Percentiles rank a stretch among this genome's conserved stretches.
phyloP scores from a whole-genome alignment of 164 flowering plant species.

The Cinnamomum chago region DNA sequence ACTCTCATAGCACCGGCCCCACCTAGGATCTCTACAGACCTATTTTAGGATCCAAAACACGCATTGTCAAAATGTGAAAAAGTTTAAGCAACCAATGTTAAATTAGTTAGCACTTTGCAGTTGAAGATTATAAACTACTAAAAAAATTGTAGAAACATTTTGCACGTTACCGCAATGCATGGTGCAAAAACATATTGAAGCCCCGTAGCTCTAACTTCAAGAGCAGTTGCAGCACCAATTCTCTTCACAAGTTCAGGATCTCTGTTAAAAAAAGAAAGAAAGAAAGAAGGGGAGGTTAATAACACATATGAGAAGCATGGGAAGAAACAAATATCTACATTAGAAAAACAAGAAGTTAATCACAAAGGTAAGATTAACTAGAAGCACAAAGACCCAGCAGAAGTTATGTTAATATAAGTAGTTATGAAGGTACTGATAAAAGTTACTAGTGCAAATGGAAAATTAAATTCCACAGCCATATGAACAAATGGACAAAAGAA shows the following conservation, averaged over 20 bases:
- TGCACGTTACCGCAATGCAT: conserved; percentile 44
- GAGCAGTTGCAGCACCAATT: conserved; percentile 61
- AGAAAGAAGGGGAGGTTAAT: neutral
- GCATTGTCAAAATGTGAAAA: neutral
- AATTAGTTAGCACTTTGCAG: neutral
- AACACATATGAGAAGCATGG: neutral
- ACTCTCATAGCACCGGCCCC: conserved; percentile 68
- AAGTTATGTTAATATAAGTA: no score
- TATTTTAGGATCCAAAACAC: conserved; percentile 7
- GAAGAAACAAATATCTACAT: neutral
- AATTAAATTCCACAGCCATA: no score
- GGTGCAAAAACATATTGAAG: conserved; percentile 60
- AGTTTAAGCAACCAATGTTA: neutral
- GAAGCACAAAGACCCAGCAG: no score
- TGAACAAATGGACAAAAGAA: no score
- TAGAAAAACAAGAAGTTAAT: neutral
- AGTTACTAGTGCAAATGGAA: no score
- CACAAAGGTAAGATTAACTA: no score
- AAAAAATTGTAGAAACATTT: neutral
- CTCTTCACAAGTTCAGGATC: conserved; percentile 46
- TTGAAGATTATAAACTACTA: neutral
- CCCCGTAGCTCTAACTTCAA: conserved; percentile 66
- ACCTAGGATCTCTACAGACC: conserved; percentile 68
- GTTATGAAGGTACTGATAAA: no score
- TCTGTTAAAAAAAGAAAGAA: conserved; percentile 18